phyloP scores from a whole-genome alignment of 2,329 filamentous ascomycete genomes.

The Nemania serpens region DNA sequence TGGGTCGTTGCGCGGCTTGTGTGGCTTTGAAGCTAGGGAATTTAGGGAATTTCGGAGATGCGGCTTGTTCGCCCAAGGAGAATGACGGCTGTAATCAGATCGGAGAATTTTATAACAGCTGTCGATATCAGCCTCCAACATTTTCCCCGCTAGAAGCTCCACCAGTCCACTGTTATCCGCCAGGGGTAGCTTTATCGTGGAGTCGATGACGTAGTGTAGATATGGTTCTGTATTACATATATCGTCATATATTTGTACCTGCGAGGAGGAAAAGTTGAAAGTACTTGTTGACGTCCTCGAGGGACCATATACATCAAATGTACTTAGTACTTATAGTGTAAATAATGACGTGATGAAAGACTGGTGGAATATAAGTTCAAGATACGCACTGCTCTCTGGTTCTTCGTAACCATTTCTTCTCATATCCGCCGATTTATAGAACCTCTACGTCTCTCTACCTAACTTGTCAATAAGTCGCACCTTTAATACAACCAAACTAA shows the following conservation, averaged over 20 bases:
- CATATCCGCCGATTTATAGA: not conserved
- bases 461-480: not conserved
- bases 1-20: slow-evolving; percentile 1
- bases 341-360: not conserved
- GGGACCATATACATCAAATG: too few species aligned
- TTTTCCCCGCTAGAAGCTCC: not conserved
- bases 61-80: not conserved
- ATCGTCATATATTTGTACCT: too few species aligned
- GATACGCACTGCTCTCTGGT: not conserved
- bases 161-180: not conserved
- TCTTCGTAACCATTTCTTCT: not conserved
- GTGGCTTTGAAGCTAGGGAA: not conserved
- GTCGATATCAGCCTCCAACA: not conserved
- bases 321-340: too few species aligned
- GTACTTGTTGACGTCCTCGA: too few species aligned
- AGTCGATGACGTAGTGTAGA: slow-evolving; percentile 26
- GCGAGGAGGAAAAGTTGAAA: too few species aligned
- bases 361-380: not conserved
- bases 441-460: too few species aligned
- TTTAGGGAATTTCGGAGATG: slow-evolving; percentile 15
- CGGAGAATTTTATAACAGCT: not conserved
- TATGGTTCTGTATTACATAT: not conserved
- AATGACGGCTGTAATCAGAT: slow-evolving; percentile 4
- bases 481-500: not conserved
- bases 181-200: slow-evolving; percentile 7